Evolutionary conservation across 768 basidiomycete genomes (phyloP).

Genomic region (Hericium coralloides): DNA sequence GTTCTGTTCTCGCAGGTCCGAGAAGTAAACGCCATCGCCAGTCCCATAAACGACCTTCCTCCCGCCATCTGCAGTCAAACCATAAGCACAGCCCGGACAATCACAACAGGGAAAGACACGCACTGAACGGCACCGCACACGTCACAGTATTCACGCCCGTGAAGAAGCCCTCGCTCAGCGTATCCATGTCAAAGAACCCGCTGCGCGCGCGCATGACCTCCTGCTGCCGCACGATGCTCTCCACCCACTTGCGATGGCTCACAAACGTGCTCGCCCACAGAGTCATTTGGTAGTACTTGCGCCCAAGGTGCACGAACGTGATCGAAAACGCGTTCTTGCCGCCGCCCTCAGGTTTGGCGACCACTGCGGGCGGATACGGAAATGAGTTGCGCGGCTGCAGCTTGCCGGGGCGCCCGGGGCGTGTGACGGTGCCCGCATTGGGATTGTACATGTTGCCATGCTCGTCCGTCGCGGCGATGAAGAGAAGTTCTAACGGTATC

Average conservation of each 20-base stretch:
- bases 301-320: constrained; percentile 89
- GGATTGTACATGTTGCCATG: constrained; percentile 7
- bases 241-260: constrained; percentile 90
- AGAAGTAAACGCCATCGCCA: constrained; percentile 93
- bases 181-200: constrained; percentile 75
- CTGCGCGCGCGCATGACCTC: constrained; percentile 76
- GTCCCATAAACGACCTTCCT: constrained; percentile 92
- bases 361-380: constrained; percentile 37
- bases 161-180: constrained; percentile 86
- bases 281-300: constrained; percentile 86
- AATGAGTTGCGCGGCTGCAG: constrained; percentile 27
- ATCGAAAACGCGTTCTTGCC: constrained; percentile 84
- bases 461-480: constrained; percentile 75
- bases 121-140: constrained; percentile 84
- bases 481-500: constrained; percentile 88
- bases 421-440: constrained; percentile 18
- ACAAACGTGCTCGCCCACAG: constrained; percentile 85
- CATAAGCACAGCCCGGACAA: background rate
- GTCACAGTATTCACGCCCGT: constrained; percentile 69
- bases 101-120: constrained; percentile 27
- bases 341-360: constrained; percentile 38
- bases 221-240: constrained; percentile 86
- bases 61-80: constrained; percentile 51
- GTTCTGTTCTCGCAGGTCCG: constrained; percentile 68
- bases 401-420: constrained; percentile 26